Evolutionary conservation across 2,329 filamentous ascomycete genomes (phyloP), one percentile per base, ranked within the genome.

Genomic region (Colletotrichum lupini): DNA sequence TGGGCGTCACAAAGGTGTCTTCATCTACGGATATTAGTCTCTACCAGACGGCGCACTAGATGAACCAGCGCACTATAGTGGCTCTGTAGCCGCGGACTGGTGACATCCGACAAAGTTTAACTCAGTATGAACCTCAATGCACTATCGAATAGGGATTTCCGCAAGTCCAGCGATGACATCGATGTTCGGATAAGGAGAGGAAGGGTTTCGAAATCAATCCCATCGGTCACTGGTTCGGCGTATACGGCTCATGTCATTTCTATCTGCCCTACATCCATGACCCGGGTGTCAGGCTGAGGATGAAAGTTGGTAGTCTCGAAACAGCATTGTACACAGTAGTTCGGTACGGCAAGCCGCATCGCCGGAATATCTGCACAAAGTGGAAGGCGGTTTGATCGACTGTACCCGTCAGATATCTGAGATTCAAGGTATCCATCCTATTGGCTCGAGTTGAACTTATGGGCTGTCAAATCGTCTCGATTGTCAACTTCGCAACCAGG

Each of bases 301-400:
- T 22, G 28, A 7, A 19, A 42, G 52, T 19, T 46, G n/a, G 28
- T 32, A 71, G 66, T 32, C 59, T 69, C 59, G 66, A 72, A 53
- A 69, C n/a, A 37, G 22, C 19, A 22, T 35, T 35, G 2, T 42
- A 6, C 37, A 19, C 37, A 19, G 16, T 22, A 49, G 19, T 11
- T 11, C 30, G n/a, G 19, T 4, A 30, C 28, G 46, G 24, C 16
- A 60, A 42, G 5, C 28, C n/a, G 42, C 22, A 59, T 42, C 42
- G 19, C 53, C n/a, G 53, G 52, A 28, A 26, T 16, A 12, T 14
- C 30, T n/a, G n/a, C 52, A 69, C 58, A 30, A 60, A 55, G 53
- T 19, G 69, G 37, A 60, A 30, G 53, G 26, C 24, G 3, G 30
- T 72, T 64, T 72, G 53, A 69, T 69, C 53, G 37, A 55, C 59